phyloP scores from a whole-genome alignment of 208 protist genomes.

The Trypanosoma cruzi region DNA sequence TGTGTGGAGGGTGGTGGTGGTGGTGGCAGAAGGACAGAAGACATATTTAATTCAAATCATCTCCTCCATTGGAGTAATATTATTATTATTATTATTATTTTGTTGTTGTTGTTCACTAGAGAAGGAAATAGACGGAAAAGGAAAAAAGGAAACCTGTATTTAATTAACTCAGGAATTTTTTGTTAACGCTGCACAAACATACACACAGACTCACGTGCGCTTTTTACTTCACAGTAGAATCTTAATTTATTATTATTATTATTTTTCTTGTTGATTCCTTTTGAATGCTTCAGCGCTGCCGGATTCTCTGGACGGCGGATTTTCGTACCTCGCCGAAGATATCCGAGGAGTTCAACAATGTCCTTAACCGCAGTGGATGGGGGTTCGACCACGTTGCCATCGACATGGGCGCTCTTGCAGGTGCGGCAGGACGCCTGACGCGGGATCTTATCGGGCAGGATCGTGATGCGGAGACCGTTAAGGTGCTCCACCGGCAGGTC shows the following conservation, averaged over 20 bases:
- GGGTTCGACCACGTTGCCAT: constrained; percentile 71
- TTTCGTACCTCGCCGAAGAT: constrained; percentile 47
- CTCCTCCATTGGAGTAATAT: constrained; percentile 1
- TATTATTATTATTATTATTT: no score
- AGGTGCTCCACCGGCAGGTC: constrained; percentile 58
- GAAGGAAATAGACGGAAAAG: background rate
- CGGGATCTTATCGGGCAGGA: constrained; percentile 66
- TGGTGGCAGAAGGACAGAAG: background rate
- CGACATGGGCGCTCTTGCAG: constrained; percentile 50
- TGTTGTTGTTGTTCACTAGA: background rate
- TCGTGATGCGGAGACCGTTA: constrained; percentile 62
- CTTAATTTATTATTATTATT: background rate
- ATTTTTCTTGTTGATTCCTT: background rate
- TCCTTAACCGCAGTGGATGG: constrained; percentile 39
- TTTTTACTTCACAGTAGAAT: background rate
- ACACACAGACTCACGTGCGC: background rate
- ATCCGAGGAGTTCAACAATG: constrained; percentile 53
- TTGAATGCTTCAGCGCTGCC: constrained; percentile 26
- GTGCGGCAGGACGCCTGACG: constrained; percentile 46
- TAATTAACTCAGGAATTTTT: background rate
- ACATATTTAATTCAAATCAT: background rate
- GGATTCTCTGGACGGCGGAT: constrained; percentile 29
- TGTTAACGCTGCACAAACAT: background rate
- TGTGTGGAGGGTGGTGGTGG: no score
- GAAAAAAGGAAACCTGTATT: background rate